Evolutionary conservation across 2,329 filamentous ascomycete species (phyloP).

Genomic region (Aspergillus sp.): DNA sequence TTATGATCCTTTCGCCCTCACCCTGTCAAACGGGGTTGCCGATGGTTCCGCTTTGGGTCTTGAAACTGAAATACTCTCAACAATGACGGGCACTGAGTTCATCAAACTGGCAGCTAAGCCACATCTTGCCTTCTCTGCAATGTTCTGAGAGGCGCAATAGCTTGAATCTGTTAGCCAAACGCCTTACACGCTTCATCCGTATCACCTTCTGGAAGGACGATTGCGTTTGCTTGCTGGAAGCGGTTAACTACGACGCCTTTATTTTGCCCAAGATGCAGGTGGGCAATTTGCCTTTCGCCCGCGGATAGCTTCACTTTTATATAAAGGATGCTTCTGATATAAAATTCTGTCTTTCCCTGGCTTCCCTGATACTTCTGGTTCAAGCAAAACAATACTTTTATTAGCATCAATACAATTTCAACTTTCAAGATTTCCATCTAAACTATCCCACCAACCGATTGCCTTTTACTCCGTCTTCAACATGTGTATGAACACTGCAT

Average conservation of each 20-base stretch:
- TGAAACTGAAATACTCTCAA: background rate
- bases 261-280: background rate
- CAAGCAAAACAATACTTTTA: no score
- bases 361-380: no score
- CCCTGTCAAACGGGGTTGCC: background rate
- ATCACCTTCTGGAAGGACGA: background rate
- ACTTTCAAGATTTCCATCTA: background rate
- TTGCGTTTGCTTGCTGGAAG: background rate
- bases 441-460: background rate
- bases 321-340: no score
- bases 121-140: background rate
- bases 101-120: background rate
- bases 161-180: background rate
- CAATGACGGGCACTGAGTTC: background rate
- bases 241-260: no score
- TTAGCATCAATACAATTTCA: no score
- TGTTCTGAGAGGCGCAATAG: background rate
- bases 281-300: background rate
- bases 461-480: background rate
- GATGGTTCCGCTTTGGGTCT: background rate
- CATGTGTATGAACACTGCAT: background rate
- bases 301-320: background rate
- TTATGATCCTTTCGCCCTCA: background rate
- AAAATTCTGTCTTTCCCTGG: no score
- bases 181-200: background rate